Conservation (phyloP, 208 protist genomes). For the Trypanosoma mega region DNA sequence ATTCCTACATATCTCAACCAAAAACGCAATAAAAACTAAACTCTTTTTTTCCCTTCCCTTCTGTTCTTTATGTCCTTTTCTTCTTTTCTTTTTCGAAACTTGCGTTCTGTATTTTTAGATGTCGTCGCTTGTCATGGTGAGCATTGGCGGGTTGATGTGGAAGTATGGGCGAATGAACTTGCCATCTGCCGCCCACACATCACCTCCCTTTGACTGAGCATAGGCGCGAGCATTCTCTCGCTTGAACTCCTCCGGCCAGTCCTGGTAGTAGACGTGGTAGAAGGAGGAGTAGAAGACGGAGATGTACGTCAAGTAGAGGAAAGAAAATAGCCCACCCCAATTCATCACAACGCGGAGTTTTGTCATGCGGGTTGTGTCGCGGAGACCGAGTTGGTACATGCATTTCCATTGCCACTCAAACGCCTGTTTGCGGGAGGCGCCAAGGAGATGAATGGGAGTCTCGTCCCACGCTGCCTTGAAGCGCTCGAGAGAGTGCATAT, state of each 20-base stretch:
- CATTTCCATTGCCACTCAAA: conserved; percentile 83
- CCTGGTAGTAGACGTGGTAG: conserved; percentile 73
- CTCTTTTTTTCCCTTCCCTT: neutral
- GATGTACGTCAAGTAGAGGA: conserved; percentile 75
- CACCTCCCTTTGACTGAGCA: conserved; percentile 61
- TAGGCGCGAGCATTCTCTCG: conserved; percentile 77
- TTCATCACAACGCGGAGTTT: conserved; percentile 72
- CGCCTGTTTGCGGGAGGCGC: conserved; percentile 55
- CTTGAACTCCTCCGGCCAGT: conserved; percentile 83
- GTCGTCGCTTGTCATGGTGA: conserved; percentile 84
- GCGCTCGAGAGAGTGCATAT: conserved; percentile 81
- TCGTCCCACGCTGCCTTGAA: conserved; percentile 88
- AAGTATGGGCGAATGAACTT: conserved; percentile 89
- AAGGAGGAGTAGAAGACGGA: conserved; percentile 69
- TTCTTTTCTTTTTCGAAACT: neutral
- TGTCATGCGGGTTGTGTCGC: conserved; percentile 64
- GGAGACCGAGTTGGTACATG: conserved; percentile 79
- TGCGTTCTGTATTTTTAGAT: conserved; percentile 31
- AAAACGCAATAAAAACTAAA: neutral
- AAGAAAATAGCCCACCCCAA: conserved; percentile 61
- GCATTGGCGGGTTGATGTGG: conserved; percentile 88
- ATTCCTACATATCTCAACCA: neutral
- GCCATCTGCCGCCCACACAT: conserved; percentile 83
- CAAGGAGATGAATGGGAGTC: conserved; percentile 68
- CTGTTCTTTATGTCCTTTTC: conserved; percentile 8